Base-by-base conservation (phyloP, 1,284 basidiomycete species). In the Apiotrichum domesticum region DNA sequence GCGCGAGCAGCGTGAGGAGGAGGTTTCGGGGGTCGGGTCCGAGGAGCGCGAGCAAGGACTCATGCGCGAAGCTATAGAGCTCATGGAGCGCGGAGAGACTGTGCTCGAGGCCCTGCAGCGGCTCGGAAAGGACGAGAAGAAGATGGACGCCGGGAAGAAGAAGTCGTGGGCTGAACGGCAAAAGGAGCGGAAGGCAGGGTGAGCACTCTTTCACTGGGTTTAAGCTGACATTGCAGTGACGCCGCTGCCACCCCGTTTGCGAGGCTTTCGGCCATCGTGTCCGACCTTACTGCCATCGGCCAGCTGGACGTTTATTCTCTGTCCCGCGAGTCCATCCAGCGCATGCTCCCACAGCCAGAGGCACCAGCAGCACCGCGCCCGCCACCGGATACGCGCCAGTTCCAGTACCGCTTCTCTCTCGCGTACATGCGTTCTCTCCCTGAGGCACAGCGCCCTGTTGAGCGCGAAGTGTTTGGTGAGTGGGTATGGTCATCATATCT, bases 21-120 rank as follows among this genome's bases (percentile, higher is more conserved):
- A 72, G 85, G 13, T 77, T 80, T 66, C 81, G 79, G 65, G 65
- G 37, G 57, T 58, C 46, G 61, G 64, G 52, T 61, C 65, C 47
- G 74, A 74, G 43, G 87, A 87, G 52, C 71, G 72, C 52, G 86
- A 86, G 75, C 79, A 80, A 55, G 81, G 81, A 11, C 67, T 92
- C 63, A 83, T 93, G 75, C 79, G 81, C 64, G 80, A 87, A 57
- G 79, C 93, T 3, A 78, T 93, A 2, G 78, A 79, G 9, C 79
- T 87, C 73, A 81, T 98, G 73, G 86, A 88, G 76, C 87, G 88
- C 61, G 90, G 90, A 3, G 95, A 98, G 77, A 88, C 88, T 0
- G 88, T 98, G 1, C 79, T 97, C 32, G 88, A 91, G 70, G 89
- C 92, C 4, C 75, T 98, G 55, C 90, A 93, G 63, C 83, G 95